Base-by-base conservation (phyloP, 805 yeast species). In the Blastobotrys terrestris region DNA sequence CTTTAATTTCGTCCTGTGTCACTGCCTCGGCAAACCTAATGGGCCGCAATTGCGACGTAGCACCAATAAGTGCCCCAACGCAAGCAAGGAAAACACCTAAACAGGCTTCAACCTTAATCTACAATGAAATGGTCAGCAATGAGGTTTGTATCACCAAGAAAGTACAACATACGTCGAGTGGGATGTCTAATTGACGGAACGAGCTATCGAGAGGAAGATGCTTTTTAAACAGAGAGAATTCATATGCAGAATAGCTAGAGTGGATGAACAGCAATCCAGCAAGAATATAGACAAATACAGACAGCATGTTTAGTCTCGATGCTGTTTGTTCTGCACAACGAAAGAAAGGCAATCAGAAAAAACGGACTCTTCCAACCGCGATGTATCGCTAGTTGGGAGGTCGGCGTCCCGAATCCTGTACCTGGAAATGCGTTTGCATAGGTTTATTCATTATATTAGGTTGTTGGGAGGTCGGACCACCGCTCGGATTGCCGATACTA, bases 21-120 rank as follows among this genome's bases (percentile, higher is more conserved):
- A 78, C 74, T 6, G 84, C 81, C 50, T 77, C 69, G 53, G 67
- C 71, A 70, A 74, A 71, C n/a, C 61, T 66, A 20, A 83, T 75
- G 6, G 80, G 80, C 50, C 72, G 72, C 58, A 83, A 69, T 48
- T 62, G 60, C 21, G 68, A 60, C 6, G 61, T 61, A 5, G 68
- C 71, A 14, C 52, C 46, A 35, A 73, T 58, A 8, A 66, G 59
- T 8, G 72, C 62, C 7, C 68, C 69, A 18, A 72, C 55, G 14
- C 77, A 57, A 3, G 78, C 60, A 14, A 80, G 44, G 1, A 74
- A 53, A 4, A 81, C 68, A 1, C 83, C 84, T 3, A 77, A 40
- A 1, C 73, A 47, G 1, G 79, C 72, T 62, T 84, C 89, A 15
- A 78, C 49, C 31, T 71, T 63, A 20, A 84, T 73, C 67, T 70